Percentiles rank a stretch among this genome's conserved stretches.
Conservation (phyloP, 768 basidiomycete genomes). For the Serendipita sp. region DNA sequence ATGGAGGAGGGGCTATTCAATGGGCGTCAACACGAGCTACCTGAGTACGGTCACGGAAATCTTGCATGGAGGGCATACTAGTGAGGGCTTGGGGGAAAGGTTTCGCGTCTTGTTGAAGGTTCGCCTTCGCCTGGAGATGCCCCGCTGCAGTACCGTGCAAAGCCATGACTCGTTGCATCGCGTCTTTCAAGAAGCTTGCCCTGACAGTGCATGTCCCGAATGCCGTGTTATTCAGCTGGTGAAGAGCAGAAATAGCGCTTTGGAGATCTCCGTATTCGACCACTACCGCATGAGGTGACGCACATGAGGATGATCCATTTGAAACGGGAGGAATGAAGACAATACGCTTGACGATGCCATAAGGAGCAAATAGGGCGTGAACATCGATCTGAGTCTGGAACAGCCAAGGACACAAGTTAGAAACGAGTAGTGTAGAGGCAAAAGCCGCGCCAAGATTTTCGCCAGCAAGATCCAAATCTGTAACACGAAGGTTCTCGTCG, state of each 20-base stretch:
- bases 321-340: not conserved
- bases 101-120: too few relatives aligned
- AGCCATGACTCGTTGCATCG: not conserved
- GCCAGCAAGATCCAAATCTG: not conserved
- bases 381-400: constrained; percentile 1
- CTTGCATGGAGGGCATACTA: too few relatives aligned
- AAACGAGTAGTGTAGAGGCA: constrained; percentile 14
- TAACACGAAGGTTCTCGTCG: constrained; percentile 15
- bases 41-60: not conserved
- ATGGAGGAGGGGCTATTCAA: not conserved
- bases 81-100: too few relatives aligned
- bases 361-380: constrained; percentile 6
- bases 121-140: too few relatives aligned
- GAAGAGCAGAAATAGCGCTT: not conserved
- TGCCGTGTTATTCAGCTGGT: not conserved
- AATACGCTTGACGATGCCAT: constrained; percentile 5
- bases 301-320: not conserved
- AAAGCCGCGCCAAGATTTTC: not conserved
- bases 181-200: not conserved
- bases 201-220: not conserved
- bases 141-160: not conserved
- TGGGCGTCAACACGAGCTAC: not conserved
- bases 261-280: constrained; percentile 6
- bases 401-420: constrained; percentile 6
- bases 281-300: not conserved